Percentiles rank a stretch among this genome's conserved stretches.
Evolutionary conservation across 2,329 filamentous ascomycete species (phyloP).

Genomic region (Lachnellula cervina): DNA sequence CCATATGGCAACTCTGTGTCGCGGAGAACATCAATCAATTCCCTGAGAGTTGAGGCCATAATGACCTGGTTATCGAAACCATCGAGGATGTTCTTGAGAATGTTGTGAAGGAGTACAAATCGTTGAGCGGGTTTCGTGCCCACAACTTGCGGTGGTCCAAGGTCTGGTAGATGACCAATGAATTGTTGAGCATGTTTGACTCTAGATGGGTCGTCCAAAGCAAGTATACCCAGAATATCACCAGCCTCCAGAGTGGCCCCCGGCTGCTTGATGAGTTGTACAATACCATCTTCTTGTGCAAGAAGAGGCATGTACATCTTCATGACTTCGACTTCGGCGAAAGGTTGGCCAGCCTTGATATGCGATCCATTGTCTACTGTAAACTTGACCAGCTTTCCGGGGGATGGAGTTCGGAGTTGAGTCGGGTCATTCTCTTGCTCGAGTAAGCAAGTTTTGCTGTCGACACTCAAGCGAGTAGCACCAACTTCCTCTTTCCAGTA

Average conservation of each 20-base stretch:
- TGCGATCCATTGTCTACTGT: constrained; percentile 93
- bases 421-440: constrained; percentile 99
- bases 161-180: constrained; percentile 80
- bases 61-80: constrained; percentile 98
- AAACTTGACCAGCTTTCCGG: constrained; percentile 97
- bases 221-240: constrained; percentile 95
- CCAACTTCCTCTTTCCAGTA: constrained; percentile 99
- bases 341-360: constrained; percentile 85
- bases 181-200: constrained; percentile 97
- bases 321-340: constrained; percentile 98
- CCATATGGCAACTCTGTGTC: constrained; percentile 89
- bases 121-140: constrained; percentile 89
- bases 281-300: constrained; percentile 89
- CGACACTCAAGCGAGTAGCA: constrained; percentile 89
- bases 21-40: constrained; percentile 84
- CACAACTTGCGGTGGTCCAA: constrained; percentile 80
- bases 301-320: constrained; percentile 99
- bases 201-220: constrained; percentile 88
- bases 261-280: constrained; percentile 98
- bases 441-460: constrained; percentile 95
- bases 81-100: constrained; percentile 80
- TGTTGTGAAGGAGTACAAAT: constrained; percentile 71
- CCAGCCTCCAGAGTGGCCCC: constrained; percentile 96
- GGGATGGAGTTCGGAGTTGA: constrained; percentile 88
- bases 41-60: constrained; percentile 81